Evolutionary conservation across 116 monocot species (phyloP).

Genomic region (Dioscorea cayenensis): DNA sequence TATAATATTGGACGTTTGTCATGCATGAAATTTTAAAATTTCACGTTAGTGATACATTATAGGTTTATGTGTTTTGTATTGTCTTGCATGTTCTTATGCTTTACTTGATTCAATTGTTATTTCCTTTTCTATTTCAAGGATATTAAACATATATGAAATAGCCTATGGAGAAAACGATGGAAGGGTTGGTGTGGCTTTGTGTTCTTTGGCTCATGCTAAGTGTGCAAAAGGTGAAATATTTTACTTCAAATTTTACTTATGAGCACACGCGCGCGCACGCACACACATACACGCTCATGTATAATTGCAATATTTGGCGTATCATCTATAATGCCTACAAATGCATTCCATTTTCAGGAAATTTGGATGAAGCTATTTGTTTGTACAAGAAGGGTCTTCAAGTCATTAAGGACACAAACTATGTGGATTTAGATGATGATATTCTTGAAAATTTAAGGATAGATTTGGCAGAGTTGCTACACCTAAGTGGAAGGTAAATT

Average conservation of each 20-base stretch:
- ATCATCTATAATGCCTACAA: not conserved
- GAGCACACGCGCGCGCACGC: not conserved
- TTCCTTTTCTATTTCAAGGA: slow-evolving; percentile 26
- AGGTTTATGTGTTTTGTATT: not conserved
- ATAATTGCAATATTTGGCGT: not conserved
- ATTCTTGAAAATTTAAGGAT: slow-evolving; percentile 60
- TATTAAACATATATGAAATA: slow-evolving; percentile 54
- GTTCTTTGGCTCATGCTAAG: slow-evolving; percentile 65
- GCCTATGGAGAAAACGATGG: slow-evolving; percentile 70
- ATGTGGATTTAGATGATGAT: slow-evolving; percentile 54
- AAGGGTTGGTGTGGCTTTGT: slow-evolving; percentile 79
- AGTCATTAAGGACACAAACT: slow-evolving; percentile 58
- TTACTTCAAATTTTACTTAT: not conserved
- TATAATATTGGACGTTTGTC: too few relatives aligned
- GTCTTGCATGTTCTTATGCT: not conserved
- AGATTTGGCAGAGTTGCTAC: slow-evolving; percentile 84
- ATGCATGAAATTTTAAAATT: too few relatives aligned
- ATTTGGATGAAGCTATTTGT: slow-evolving; percentile 55
- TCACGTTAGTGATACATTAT: too few relatives aligned
- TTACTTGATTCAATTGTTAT: slow-evolving; percentile 3
- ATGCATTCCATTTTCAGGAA: slow-evolving; percentile 27
- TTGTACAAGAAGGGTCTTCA: slow-evolving; percentile 58
- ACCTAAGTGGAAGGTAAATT: slow-evolving; percentile 67
- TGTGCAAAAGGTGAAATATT: slow-evolving; percentile 69
- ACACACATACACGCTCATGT: not conserved